Evolutionary conservation across 2,329 filamentous ascomycete species (phyloP).

Genomic region (Aspergillus caelatus): DNA sequence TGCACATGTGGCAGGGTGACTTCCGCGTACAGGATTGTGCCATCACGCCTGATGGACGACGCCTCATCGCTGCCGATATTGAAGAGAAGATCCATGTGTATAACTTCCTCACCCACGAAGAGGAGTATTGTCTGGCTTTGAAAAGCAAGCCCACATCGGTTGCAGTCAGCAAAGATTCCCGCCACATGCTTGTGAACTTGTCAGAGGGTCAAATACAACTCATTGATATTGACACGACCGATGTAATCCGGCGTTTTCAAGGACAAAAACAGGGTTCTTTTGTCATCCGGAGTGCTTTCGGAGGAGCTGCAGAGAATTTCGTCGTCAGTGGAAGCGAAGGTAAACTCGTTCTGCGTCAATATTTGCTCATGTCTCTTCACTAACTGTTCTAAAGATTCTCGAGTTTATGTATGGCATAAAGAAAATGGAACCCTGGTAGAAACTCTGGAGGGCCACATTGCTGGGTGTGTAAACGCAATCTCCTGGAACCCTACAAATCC

Average conservation of each 20-base stretch:
- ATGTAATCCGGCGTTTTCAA: conserved; percentile 72
- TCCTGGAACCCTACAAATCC: conserved; percentile 86
- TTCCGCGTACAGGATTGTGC: conserved; percentile 82
- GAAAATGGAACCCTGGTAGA: conserved; percentile 76
- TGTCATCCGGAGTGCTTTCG: conserved; percentile 81
- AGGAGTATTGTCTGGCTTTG: conserved; percentile 73
- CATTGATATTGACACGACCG: conserved; percentile 73
- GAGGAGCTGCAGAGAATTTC: conserved; percentile 89
- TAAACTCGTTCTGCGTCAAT: conserved; percentile 41
- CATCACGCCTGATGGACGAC: conserved; percentile 77
- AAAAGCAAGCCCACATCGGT: conserved; percentile 75
- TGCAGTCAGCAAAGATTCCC: conserved; percentile 78
- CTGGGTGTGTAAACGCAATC: conserved; percentile 80
- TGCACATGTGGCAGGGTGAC: conserved; percentile 68
- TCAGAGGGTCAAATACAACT: conserved; percentile 75
- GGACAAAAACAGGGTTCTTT: conserved; percentile 76
- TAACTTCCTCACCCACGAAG: conserved; percentile 72
- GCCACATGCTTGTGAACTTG: conserved; percentile 79
- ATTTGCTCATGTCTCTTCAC: conserved; percentile 13
- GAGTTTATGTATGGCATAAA: conserved; percentile 89
- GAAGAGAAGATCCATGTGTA: conserved; percentile 76
- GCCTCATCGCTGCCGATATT: conserved; percentile 77
- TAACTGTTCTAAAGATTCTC: conserved; percentile 55
- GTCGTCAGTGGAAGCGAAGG: conserved; percentile 90
- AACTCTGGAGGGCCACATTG: conserved; percentile 71